Conservation (phyloP, 2,329 filamentous ascomycete species). For the Claviceps sp. region DNA sequence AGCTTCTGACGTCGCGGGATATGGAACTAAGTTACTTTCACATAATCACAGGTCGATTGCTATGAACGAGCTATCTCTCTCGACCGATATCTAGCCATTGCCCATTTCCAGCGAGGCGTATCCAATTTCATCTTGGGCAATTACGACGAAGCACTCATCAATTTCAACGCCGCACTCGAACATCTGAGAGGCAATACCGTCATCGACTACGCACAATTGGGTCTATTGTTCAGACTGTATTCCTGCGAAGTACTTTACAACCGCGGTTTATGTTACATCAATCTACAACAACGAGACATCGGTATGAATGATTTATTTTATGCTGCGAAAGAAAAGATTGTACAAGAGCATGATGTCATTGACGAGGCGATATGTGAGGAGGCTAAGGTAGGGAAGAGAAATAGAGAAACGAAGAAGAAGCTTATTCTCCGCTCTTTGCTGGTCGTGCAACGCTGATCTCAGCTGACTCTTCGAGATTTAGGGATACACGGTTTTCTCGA, state of each 20-base stretch:
- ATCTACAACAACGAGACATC: slow-evolving; percentile 78
- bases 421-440: background rate
- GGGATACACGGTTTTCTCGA: slow-evolving; percentile 98
- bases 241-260: slow-evolving; percentile 98
- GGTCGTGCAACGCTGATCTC: background rate
- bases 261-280: slow-evolving; percentile 92
- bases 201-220: slow-evolving; percentile 95
- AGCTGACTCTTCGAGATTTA: slow-evolving; percentile 25
- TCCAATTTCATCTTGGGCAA: slow-evolving; percentile 96
- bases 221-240: slow-evolving; percentile 89
- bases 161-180: slow-evolving; percentile 95
- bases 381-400: slow-evolving; percentile 54
- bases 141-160: slow-evolving; percentile 91
- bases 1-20: background rate
- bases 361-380: slow-evolving; percentile 91
- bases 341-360: slow-evolving; percentile 93
- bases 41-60: slow-evolving; percentile 59
- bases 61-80: slow-evolving; percentile 85
- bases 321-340: slow-evolving; percentile 90
- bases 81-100: slow-evolving; percentile 91
- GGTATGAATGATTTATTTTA: slow-evolving; percentile 85
- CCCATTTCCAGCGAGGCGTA: slow-evolving; percentile 96
- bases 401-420: background rate
- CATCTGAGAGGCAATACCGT: slow-evolving; percentile 92
- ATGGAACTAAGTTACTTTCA: background rate